These are phyloP conservation scores for Gnomoniopsis sp. DNA, from an alignment of 2,329 filamentous ascomycete genomes.

Conservation along the genomic window DNA sequence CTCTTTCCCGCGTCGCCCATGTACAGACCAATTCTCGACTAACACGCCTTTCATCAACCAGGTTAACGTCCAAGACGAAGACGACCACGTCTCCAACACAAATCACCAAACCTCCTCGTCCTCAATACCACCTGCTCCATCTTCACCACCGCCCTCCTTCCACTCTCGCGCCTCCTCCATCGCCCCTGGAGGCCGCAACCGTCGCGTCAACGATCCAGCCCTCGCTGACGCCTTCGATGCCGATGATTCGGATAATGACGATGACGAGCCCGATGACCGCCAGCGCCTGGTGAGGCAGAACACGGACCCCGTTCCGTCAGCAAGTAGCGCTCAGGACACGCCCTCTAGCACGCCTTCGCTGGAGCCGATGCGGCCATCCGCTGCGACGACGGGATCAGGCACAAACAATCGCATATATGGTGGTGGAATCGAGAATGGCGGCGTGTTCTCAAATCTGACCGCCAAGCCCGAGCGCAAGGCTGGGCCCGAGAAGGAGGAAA, in stretches of 20 bases:
- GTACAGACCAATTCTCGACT: too few species aligned
- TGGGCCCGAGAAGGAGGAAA: constrained; percentile 78
- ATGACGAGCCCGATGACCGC: constrained; percentile 74
- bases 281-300: constrained; percentile 74
- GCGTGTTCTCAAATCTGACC: constrained; percentile 92
- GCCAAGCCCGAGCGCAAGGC: constrained; percentile 77
- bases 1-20: neutral
- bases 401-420: constrained; percentile 51
- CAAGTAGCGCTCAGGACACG: constrained; percentile 21
- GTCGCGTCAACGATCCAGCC: constrained; percentile 58
- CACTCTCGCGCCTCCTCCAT: constrained; percentile 77
- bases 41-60: constrained; percentile 26
- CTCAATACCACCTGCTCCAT: constrained; percentile 43
- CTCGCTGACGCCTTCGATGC: constrained; percentile 91
- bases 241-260: constrained; percentile 67
- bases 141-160: constrained; percentile 77
- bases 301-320: constrained; percentile 28
- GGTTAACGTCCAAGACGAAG: constrained; percentile 58
- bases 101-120: neutral
- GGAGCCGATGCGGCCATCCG: neutral
- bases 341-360: constrained; percentile 21
- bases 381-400: constrained; percentile 5
- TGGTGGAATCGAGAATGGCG: constrained; percentile 77
- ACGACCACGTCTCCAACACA: constrained; percentile 37
- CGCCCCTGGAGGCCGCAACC: constrained; percentile 37